Conservation (phyloP, 192 early-diverging fungal species). For the Kappamyces sp. region DNA sequence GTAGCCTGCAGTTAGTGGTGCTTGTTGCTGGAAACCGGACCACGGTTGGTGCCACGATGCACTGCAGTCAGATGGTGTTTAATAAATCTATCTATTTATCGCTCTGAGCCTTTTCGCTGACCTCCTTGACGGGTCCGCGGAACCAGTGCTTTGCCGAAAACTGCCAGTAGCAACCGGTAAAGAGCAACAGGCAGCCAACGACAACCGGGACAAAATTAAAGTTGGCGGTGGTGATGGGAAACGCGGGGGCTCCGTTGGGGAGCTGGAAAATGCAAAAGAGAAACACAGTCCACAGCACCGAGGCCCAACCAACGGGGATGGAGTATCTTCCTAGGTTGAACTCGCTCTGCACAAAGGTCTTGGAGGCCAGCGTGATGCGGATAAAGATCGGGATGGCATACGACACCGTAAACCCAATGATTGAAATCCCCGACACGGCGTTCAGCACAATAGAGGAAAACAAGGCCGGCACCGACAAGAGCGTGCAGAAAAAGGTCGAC, state of each 20-base stretch:
- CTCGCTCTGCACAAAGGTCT: conserved; percentile 28
- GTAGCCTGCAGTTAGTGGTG: too few species aligned
- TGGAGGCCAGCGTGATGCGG: conserved; percentile 31
- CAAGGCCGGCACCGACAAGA: conserved; percentile 36
- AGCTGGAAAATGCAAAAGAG: conserved; percentile 33
- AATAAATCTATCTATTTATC: too few species aligned
- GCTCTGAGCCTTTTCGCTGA: too few species aligned
- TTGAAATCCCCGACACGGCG: conserved; percentile 28
- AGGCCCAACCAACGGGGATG: conserved; percentile 26
- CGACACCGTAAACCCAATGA: conserved; percentile 36
- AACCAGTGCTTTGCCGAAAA: conserved; percentile 36
- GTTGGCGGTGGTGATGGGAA: conserved; percentile 23
- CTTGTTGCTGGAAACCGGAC: too few species aligned
- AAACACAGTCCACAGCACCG: conserved; percentile 32
- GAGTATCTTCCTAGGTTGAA: conserved; percentile 40
- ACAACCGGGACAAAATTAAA: conserved; percentile 34
- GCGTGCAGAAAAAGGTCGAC: conserved; percentile 25
- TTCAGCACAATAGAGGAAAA: conserved; percentile 33
- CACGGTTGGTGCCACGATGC: too few species aligned
- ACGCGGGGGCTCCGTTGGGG: conserved; percentile 20
- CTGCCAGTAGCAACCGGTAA: conserved; percentile 29
- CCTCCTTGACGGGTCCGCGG: conserved; percentile 20
- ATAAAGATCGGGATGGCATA: conserved; percentile 43
- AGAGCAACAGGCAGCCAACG: conserved; percentile 23
- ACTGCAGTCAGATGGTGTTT: too few species aligned